Base-by-base conservation (phyloP, 805 yeast species). In the Hanseniaspora jakobsenii region DNA sequence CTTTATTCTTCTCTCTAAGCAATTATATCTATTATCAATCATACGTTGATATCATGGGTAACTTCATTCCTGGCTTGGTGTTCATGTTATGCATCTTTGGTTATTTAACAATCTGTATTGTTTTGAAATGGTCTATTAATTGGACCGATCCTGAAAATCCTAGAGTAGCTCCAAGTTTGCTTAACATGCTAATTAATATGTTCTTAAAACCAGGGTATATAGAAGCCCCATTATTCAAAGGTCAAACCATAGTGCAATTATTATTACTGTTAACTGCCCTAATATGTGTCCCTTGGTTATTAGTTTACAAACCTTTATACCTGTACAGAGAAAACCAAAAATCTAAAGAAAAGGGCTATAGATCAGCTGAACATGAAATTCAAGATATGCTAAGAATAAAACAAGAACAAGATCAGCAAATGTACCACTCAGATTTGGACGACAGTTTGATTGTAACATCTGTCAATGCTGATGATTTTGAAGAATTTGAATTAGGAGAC, bases 71-170 rank as follows among this genome's bases (percentile, higher is more conserved):
- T 1, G 95, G 97, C 30, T 67, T 91, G 47, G 66, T 91, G 38
- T 91, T 91, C 64, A 85, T 91, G 95, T 94, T 86, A 63, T 81
- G 94, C 41, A 89, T 91, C 36, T 91, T 91, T 59, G 98, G 98
- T 30, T 91, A 91, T 61, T 69, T 91, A 49, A 74, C 94, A 0
- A 61, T 87, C 52, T 72, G 85, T 48, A 91, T 91, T 52, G 72
- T 91, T 24, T 89, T 84, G 70, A 91, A 91, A 64, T 91, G 98
- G 98, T 66, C 78, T 18, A 81, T 83, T 38, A 91, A 91, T 67
- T 91, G 98, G 98, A 66, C 75, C 45, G 79, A 73, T 24, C 45
- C 38, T n/a, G 2, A 24, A 1, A 70, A 75, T 44, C 80, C 69
- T 10, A 71, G 71, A 58, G 84, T 80, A 43, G 94, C 98, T 2